Base-by-base conservation (phyloP, 2,329 filamentous ascomycete genomes). In the Rhynchosporium graminicola region DNA sequence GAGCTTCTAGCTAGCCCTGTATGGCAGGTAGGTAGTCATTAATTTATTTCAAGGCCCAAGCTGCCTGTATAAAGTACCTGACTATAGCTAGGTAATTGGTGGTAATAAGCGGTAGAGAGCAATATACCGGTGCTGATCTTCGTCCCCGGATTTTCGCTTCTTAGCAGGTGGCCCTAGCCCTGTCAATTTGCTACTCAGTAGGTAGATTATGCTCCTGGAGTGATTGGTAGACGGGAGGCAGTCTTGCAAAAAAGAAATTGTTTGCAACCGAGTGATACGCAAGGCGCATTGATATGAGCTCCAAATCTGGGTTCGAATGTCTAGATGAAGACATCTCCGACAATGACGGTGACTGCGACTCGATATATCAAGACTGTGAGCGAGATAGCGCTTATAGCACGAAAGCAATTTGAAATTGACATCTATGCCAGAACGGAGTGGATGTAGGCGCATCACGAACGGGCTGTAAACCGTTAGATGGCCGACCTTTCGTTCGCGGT, bases 1-100 rank as follows among this genome's bases (percentile, higher is more conserved):
- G 61, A 56, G 61, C 61, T 63, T 62, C 45, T 40, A 28, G 33
- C 51, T 43, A 57, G 54, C 45, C 60, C 60, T 62, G 60, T 20
- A 20, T 20, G 20, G 20, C 20, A 20, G 20, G 20, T 20, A 20
- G 20, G 20, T 43, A 58, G 10, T 33, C 47, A 50, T 56, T 58
- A 52, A 47, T 51, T 48, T 57, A 52, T 54, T 51, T 48, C 57
- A 52, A 47, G 48, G 38, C 43, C 40, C 50, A 54, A 40, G 33
- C 33, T 28, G 51, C 33, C 51, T 40, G 51, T 54, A 54, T 20
- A 26, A 10, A 8, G n/a, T 36, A 36, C 33, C 33, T 36, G 33
- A 36, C 33, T 36, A 36, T 36, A 5, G 9, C 9, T 20, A 20
- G 20, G 20, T 20, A 20, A 20, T 20, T 1, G 20, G 33, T 36